Conservation (phyloP, 202 grass and related monocot species). For the Bolboschoenoplectus hybrid region DNA sequence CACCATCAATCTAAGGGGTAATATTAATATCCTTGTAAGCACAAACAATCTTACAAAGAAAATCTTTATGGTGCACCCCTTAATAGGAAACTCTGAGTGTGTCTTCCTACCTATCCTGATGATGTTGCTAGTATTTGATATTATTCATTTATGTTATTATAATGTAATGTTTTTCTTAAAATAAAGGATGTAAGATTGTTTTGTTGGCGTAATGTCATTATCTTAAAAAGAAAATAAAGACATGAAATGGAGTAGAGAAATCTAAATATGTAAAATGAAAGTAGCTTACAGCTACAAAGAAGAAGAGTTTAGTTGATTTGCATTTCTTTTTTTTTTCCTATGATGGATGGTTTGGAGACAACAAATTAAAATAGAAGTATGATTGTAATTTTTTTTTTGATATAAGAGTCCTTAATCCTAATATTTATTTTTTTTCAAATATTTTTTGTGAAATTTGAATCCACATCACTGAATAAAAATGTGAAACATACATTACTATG, state of each 20-base stretch:
- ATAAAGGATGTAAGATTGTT: not conserved
- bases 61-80: not conserved
- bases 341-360: too few species aligned
- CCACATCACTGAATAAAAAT: too few species aligned
- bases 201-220: not conserved
- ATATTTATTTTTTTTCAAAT: too few species aligned
- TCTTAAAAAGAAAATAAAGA: not conserved
- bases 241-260: not conserved
- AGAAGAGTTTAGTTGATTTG: not conserved
- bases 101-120: not conserved
- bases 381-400: too few species aligned
- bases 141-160: not conserved
- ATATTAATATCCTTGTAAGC: not conserved
- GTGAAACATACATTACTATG: too few species aligned
- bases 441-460: too few species aligned
- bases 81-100: not conserved
- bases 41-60: too few species aligned
- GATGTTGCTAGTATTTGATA: not conserved
- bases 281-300: not conserved
- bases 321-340: not conserved
- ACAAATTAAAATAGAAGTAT: too few species aligned
- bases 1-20: not conserved
- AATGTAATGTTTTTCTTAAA: not conserved
- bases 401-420: too few species aligned
- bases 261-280: not conserved